These are phyloP conservation scores for Sordariomycetes sp. DNA, from an alignment of 2,329 filamentous ascomycete genomes.

Conservation along the genomic window DNA sequence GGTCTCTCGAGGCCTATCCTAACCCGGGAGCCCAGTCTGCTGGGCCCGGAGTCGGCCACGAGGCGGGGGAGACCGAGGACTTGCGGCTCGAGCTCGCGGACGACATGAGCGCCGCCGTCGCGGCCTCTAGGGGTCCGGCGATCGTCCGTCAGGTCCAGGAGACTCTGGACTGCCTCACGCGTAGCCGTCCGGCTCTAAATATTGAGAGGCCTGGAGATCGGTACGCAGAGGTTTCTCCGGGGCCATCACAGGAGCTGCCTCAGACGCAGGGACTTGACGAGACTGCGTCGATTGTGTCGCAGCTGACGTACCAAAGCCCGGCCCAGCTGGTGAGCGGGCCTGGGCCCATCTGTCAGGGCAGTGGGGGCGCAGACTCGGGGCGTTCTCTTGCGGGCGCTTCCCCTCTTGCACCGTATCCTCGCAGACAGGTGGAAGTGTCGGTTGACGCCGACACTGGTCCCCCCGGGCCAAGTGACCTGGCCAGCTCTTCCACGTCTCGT, in stretches of 20 bases:
- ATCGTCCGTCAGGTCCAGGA: neutral
- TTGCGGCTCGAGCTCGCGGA: neutral
- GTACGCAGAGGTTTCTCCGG: neutral
- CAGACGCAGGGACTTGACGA: neutral
- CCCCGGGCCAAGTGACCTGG: neutral
- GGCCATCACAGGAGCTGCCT: neutral
- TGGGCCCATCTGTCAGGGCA: neutral
- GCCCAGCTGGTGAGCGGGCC: neutral
- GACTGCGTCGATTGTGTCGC: neutral
- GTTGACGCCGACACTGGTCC: neutral
- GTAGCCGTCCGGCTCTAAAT: neutral
- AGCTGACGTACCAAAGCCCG: neutral
- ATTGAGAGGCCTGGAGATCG: neutral
- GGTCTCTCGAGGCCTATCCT: neutral
- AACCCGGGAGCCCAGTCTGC: neutral
- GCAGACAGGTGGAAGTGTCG: neutral
- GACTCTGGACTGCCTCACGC: neutral
- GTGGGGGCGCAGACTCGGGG: neutral
- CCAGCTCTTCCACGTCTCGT: neutral
- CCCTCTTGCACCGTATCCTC: neutral
- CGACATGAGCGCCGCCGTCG: neutral
- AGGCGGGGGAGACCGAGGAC: neutral
- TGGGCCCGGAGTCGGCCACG: neutral
- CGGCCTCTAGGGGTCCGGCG: neutral
- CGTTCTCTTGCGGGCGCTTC: neutral